Percentiles rank a stretch among this genome's conserved stretches.
These are phyloP conservation scores for Lactarius hatsudake DNA, from an alignment of 768 basidiomycete genomes.

Conservation along the genomic window DNA sequence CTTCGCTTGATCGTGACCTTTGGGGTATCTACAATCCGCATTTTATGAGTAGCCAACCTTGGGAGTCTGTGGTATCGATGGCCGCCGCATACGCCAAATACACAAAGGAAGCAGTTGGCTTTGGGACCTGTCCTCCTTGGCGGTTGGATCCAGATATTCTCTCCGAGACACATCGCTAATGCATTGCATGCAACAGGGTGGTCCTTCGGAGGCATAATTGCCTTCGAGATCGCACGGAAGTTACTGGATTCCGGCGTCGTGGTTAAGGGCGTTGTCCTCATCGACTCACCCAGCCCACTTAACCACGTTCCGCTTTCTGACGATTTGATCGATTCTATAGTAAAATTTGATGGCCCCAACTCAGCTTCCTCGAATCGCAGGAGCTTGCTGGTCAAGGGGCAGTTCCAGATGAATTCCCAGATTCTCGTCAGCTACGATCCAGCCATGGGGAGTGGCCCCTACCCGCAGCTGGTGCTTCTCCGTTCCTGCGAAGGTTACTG, in stretches of 20 bases:
- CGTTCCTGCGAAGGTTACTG: slow-evolving; percentile 50
- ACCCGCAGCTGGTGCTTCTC: slow-evolving; percentile 47
- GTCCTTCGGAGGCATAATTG: slow-evolving; percentile 76
- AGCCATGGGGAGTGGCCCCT: slow-evolving; percentile 26
- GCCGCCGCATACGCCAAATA: slow-evolving; percentile 47
- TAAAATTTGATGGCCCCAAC: slow-evolving; percentile 36
- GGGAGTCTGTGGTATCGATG: slow-evolving; percentile 53
- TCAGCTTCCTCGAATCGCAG: slow-evolving; percentile 33
- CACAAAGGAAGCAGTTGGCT: slow-evolving; percentile 37
- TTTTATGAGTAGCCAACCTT: slow-evolving; percentile 44
- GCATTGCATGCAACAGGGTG: slow-evolving; percentile 47
- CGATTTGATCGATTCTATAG: slow-evolving; percentile 46
- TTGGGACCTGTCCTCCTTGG: slow-evolving; percentile 52
- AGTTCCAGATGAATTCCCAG: slow-evolving; percentile 48
- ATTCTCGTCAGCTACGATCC: slow-evolving; percentile 51
- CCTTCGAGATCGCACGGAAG: slow-evolving; percentile 59
- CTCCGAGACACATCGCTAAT: background rate
- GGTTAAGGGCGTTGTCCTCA: slow-evolving; percentile 58
- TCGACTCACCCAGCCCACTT: slow-evolving; percentile 63
- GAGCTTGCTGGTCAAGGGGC: slow-evolving; percentile 40
- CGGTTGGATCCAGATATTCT: slow-evolving; percentile 41
- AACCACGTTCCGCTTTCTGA: slow-evolving; percentile 52
- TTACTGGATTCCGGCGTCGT: slow-evolving; percentile 43
- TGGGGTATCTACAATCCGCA: slow-evolving; percentile 62
- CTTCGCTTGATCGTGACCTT: slow-evolving; percentile 47